These are phyloP conservation scores for Cryptococcus sp. DNA, from an alignment of 1,284 basidiomycete species.

Conservation along the genomic window DNA sequence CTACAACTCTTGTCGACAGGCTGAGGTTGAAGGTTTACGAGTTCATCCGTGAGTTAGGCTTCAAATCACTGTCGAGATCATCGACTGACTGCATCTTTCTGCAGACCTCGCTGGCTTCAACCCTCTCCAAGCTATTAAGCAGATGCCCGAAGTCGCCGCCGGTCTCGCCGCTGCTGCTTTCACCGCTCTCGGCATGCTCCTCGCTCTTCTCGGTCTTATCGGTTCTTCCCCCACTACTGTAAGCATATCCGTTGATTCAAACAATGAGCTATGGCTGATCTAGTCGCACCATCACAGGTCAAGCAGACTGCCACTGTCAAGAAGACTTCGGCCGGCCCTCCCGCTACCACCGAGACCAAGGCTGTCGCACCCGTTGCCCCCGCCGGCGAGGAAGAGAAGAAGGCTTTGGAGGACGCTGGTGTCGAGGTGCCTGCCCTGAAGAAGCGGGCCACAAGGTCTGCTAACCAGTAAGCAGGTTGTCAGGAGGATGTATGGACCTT, in stretches of 20 bases:
- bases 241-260: slow-evolving; percentile 1
- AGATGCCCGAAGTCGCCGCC: slow-evolving; percentile 80
- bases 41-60: slow-evolving; percentile 45
- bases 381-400: slow-evolving; percentile 35
- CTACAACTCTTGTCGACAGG: slow-evolving; percentile 42
- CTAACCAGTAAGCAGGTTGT: slow-evolving; percentile 21
- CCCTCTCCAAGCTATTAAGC: slow-evolving; percentile 67
- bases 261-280: slow-evolving; percentile 3
- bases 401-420: slow-evolving; percentile 30
- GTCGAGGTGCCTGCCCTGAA: slow-evolving; percentile 27
- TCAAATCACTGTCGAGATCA: not conserved
- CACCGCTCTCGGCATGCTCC: slow-evolving; percentile 80
- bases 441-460: slow-evolving; percentile 41
- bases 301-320: slow-evolving; percentile 47
- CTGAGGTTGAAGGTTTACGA: slow-evolving; percentile 48
- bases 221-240: slow-evolving; percentile 55
- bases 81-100: not conserved
- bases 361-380: slow-evolving; percentile 33
- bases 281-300: slow-evolving; percentile 24
- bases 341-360: slow-evolving; percentile 25
- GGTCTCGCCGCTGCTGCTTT: slow-evolving; percentile 71
- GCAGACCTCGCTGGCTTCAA: slow-evolving; percentile 41
- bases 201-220: slow-evolving; percentile 73
- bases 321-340: slow-evolving; percentile 4
- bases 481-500: too few relatives aligned